Percentiles rank a stretch among this genome's conserved stretches.
phyloP scores from a whole-genome alignment of 148 eudicot genomes.

The Simmondsia chinensis region DNA sequence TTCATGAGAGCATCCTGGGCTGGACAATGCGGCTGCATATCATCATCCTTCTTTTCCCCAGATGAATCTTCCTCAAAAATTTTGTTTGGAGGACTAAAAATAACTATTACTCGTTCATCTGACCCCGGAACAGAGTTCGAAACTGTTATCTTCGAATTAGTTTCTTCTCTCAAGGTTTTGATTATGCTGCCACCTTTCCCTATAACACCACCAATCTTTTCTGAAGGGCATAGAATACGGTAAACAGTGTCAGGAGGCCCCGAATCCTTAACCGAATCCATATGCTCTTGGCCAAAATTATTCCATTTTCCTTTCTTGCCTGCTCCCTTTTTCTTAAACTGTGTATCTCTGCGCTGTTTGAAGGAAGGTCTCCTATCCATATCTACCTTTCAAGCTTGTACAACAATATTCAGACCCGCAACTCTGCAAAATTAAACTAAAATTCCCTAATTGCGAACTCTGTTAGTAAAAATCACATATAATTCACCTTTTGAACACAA shows the following conservation, averaged over 20 bases:
- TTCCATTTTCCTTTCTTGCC: conserved; percentile 34
- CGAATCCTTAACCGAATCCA: conserved; percentile 29
- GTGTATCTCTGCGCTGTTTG: conserved; percentile 29
- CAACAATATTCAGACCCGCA: too few relatives aligned
- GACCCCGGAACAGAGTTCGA: conserved; percentile 64
- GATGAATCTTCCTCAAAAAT: conserved; percentile 10
- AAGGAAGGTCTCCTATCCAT: conserved; percentile 28
- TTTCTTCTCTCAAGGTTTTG: conserved; percentile 66
- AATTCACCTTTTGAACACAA: too few relatives aligned
- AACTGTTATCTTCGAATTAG: conserved; percentile 65
- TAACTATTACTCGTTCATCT: conserved; percentile 60
- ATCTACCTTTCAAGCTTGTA: too few relatives aligned
- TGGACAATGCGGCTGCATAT: conserved; percentile 45
- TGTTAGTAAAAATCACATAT: too few relatives aligned
- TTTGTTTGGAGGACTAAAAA: conserved; percentile 44
- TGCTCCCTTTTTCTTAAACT: conserved; percentile 46
- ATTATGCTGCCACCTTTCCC: conserved; percentile 79
- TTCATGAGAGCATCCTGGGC: conserved; percentile 72
- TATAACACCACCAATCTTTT: conserved; percentile 68
- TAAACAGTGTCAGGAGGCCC: conserved; percentile 55
- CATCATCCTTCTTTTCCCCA: conserved; percentile 18
- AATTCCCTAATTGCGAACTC: too few relatives aligned
- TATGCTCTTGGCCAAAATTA: conserved; percentile 21
- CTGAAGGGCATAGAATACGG: conserved; percentile 59
- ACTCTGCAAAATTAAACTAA: too few relatives aligned